Evolutionary conservation across 2,329 filamentous ascomycete species (phyloP).

Genomic region (Massarina eburnea): DNA sequence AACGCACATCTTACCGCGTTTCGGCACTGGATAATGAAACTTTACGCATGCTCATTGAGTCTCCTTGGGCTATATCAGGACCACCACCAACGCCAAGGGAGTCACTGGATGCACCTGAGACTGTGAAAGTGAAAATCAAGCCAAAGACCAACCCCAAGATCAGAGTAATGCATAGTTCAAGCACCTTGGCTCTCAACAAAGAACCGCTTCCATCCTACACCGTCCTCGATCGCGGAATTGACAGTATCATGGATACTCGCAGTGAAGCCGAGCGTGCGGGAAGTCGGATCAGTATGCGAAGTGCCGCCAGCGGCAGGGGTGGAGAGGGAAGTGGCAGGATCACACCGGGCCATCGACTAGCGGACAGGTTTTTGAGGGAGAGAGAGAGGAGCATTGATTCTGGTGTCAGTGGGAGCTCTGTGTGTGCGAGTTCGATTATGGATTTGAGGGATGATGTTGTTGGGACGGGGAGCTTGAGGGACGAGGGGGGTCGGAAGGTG

Average conservation of each 20-base stretch:
- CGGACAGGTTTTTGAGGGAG: conserved; percentile 32
- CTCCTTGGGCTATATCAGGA: conserved; percentile 10
- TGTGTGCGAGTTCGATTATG: conserved; percentile 20
- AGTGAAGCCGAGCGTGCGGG: too few species aligned
- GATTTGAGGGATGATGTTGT: conserved; percentile 21
- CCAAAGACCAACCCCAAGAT: neutral
- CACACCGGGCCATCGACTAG: conserved; percentile 37
- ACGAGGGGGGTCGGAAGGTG: conserved; percentile 5
- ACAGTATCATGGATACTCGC: too few species aligned
- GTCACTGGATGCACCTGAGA: conserved; percentile 1
- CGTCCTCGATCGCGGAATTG: too few species aligned
- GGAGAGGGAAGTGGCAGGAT: conserved; percentile 13
- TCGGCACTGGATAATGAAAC: conserved; percentile 9
- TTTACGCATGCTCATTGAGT: conserved; percentile 10
- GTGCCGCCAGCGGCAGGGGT: neutral
- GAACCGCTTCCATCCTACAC: too few species aligned
- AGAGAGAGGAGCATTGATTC: conserved; percentile 13
- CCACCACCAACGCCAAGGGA: conserved; percentile 2
- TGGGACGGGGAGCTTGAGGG: conserved; percentile 3
- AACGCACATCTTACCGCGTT: neutral
- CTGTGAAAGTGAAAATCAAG: neutral
- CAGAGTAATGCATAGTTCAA: conserved; percentile 13
- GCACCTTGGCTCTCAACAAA: conserved; percentile 17
- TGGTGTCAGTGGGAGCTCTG: conserved; percentile 16
- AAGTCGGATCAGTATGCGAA: conserved; percentile 1